Base-by-base conservation (phyloP, 192 early-diverging fungal genomes). In the Linnemannia exigua region DNA sequence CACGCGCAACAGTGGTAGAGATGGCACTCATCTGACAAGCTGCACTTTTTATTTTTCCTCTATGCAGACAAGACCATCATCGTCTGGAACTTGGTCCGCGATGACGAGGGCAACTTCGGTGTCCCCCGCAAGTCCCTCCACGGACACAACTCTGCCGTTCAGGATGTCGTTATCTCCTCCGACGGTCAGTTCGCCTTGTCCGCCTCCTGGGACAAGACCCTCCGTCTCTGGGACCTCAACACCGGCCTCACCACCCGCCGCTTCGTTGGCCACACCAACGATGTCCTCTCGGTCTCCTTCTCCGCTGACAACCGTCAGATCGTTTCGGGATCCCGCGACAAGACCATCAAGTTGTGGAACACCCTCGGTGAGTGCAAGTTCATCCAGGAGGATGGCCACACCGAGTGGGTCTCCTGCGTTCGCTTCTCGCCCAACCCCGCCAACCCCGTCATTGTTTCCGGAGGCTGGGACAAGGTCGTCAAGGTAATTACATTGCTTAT, bases 331-430 rank as follows among this genome's bases (percentile, higher is more conserved):
- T 98, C 97, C 84, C 96, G 97, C 89, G 99, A 99, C 92, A 98
- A 97, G 95, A 94, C 94, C 90, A 99, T 99, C 95, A 99, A 99
- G 95, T 92, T 99, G 89, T 99, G 99, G 99, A 99, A 99, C 96
- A 99, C 98, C 75, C 94, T 99, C 51, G 98, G 98, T 87, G 98
- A 99, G 92, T 99, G 98, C 97, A 99, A 99, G 95, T 97, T 94
- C 95, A 95, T 99, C 89, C 94, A 92, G 84, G 96, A 98, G 83
- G 96, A 99, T 84, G 96, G 96, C 87, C 98, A 99, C 97, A 90
- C 94, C 89, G 97, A 98, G 89, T 99, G 98, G 98, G 96, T 99
- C 87, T 98, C 97, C 72, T 98, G 97, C 93, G 98, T 99, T 84
- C 95, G 96, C 88, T 99, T 99, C 96, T 98, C 97, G 79, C 98